These are phyloP conservation scores for Mycena floridula DNA, from an alignment of 768 basidiomycete species.

Conservation along the genomic window DNA sequence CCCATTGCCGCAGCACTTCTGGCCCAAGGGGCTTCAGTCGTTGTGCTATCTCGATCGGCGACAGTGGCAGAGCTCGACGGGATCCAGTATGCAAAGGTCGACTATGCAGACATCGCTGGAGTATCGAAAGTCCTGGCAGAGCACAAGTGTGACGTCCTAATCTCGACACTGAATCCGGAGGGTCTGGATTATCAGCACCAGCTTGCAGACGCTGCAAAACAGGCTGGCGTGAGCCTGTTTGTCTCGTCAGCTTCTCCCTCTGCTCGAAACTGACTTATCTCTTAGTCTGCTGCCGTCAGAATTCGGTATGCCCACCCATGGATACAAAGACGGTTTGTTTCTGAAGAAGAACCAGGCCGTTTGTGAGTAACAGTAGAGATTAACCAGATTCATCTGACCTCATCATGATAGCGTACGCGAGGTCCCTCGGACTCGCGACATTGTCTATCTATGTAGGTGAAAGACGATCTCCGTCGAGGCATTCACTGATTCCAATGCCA, in stretches of 20 bases:
- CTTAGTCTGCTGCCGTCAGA: too few relatives aligned
- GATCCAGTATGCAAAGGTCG: slow-evolving; percentile 17
- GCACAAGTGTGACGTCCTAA: slow-evolving; percentile 23
- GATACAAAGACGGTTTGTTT: slow-evolving; percentile 16
- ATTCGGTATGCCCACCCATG: slow-evolving; percentile 28
- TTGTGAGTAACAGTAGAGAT: slow-evolving; percentile 6
- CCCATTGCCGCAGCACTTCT: slow-evolving; percentile 22
- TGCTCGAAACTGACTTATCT: too few relatives aligned
- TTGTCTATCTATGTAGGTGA: slow-evolving; percentile 27
- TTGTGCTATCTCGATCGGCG: slow-evolving; percentile 9
- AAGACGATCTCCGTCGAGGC: too few relatives aligned
- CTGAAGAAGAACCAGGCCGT: slow-evolving; percentile 18
- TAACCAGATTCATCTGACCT: not conserved
- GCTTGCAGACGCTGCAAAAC: slow-evolving; percentile 21
- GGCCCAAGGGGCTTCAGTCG: slow-evolving; percentile 7
- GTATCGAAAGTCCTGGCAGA: slow-evolving; percentile 17
- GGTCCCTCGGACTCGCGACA: slow-evolving; percentile 21
- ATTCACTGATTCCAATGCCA: not conserved
- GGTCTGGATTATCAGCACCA: slow-evolving; percentile 21
- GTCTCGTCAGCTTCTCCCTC: slow-evolving; percentile 24
- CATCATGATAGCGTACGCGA: slow-evolving; percentile 21
- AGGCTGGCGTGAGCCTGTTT: slow-evolving; percentile 22
- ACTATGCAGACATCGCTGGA: slow-evolving; percentile 17
- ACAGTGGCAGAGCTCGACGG: slow-evolving; percentile 6
- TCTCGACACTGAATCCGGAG: slow-evolving; percentile 24